Base-by-base conservation (phyloP, 768 basidiomycete genomes). In the Candolleomyces aberdarensis region DNA sequence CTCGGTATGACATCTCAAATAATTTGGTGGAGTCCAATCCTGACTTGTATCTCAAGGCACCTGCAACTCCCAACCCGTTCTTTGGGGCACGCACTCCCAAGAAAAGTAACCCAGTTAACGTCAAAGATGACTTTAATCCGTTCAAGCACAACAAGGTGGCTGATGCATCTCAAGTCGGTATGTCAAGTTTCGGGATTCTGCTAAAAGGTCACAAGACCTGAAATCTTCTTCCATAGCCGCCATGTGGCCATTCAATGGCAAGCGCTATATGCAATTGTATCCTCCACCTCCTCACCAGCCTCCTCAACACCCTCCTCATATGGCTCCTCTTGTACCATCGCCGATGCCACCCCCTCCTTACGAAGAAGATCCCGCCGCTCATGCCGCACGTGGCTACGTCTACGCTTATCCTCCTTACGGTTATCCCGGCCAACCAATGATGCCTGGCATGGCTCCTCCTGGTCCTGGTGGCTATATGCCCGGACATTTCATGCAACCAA, bases 101-200 rank as follows among this genome's bases (percentile, higher is more conserved):
- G 81, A 92, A 90, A 76, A 83, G 80, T 57, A 69, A 82, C 3
- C 80, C 85, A 22, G 89, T 96, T 40, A 89, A 93, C 70, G 84
- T 96, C 73, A 93, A 96, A 76, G 94, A 97, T 66, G 96, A 98
- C 70, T 99, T 99, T 71, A 97, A 96, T 72, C 95, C 96, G 15
- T 97, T 96, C 85, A 93, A 92, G 76, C 85, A 89, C 67, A 83
- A 84, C 69, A 92, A 92, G 71, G 86, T 94, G 29, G 83, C 79
- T 8, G 92, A 92, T 57, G 85, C 94, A 7, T 74, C 83, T 26
- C 81, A 85, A 69, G 83, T 93, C 63, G 74, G 94, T 96, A 71
- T 67, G 94, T 84, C 14, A 26, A 41, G 6, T 46, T 58, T 29
- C 19, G 29, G 48, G 10, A 22, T 17, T 17, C 17, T 19, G 60